Evolutionary conservation across 2,329 filamentous ascomycete genomes (phyloP), one percentile per base, ranked within the genome.

Genomic region (Phyllosticta capitalensis): DNA sequence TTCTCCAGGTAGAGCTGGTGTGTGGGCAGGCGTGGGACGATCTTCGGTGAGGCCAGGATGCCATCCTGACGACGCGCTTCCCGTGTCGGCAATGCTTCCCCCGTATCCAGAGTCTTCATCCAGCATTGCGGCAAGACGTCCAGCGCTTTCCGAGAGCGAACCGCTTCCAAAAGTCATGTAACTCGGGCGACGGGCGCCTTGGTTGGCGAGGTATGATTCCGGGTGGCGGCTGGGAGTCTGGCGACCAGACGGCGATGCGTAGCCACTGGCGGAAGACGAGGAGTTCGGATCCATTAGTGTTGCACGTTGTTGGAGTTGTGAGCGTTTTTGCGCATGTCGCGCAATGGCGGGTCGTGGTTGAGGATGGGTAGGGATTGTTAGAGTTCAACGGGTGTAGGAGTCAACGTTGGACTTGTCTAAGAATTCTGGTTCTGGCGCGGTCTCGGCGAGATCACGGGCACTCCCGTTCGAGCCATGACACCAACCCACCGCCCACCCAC

Each of bases 21-120:
- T 81, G 68, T 81, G 81, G 48, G 75, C 73, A 28, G 81, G 81
- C 21, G 80, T 83, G 49, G 80, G 82, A 63, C 78, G 75, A 69
- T 86, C 83, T 65, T 81, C 76, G 66, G 81, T 76, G 64, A 83
- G 72, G 61, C 78, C 79, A 19, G 80, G 76, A 67, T 81, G 78
- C 80, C 82, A 85, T 55, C 73, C 74, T 49, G 75, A 73, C 58
- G 72, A 69, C 67, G 74, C 74, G 64, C 82, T 82, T 56, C 88
- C 88, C 62, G 84, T 86, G 57, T 77, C 74, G 28, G 82, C 78
- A 55, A 88, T 80, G 71, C 90, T 96, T 52, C 88, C 88, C 59
- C 90, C 92, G 69, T 97, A 97, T 6, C 92, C 94, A 19, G 92
- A 97, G 71, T 99, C 94, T 61, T 84, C 79, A 63, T 95, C 90